Percentiles rank a stretch among this genome's conserved stretches.
These are phyloP conservation scores for Plasmodium fragile DNA, from an alignment of 169 alveolate genomes.

Conservation along the genomic window DNA sequence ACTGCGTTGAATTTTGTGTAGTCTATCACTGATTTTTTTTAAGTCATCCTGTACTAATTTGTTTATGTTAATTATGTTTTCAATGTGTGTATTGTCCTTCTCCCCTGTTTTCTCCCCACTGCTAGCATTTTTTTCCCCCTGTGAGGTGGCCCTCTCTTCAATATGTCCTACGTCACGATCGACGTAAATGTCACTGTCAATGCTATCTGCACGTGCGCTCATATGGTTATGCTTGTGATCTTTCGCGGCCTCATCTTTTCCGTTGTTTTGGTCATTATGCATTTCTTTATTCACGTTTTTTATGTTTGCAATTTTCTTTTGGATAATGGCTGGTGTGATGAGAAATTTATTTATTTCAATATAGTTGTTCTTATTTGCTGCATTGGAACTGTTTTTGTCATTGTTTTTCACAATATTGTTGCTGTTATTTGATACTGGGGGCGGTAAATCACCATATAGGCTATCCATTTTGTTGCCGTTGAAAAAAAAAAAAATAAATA, in stretches of 20 bases:
- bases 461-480: constrained; percentile 78
- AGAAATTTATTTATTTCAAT: constrained; percentile 58
- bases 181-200: constrained; percentile 9
- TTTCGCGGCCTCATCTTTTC: not conserved
- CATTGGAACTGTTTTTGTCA: not conserved
- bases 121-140: not conserved
- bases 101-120: not conserved
- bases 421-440: constrained; percentile 73
- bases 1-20: constrained; percentile 51
- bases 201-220: not conserved
- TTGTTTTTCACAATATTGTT: constrained; percentile 34
- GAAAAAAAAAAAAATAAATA: not conserved
- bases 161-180: not conserved
- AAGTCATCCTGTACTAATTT: constrained; percentile 68
- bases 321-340: constrained; percentile 68
- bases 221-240: not conserved
- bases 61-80: constrained; percentile 53
- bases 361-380: constrained; percentile 8
- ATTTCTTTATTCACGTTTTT: constrained; percentile 33
- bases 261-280: not conserved
- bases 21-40: constrained; percentile 66
- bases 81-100: constrained; percentile 21
- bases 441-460: constrained; percentile 85
- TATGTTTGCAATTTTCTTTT: constrained; percentile 72
- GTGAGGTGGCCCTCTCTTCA: not conserved